Percentiles rank a stretch among this genome's conserved stretches.
phyloP scores from a whole-genome alignment of 192 early-diverging fungal genomes.

The Phlyctochytrium bullatum region DNA sequence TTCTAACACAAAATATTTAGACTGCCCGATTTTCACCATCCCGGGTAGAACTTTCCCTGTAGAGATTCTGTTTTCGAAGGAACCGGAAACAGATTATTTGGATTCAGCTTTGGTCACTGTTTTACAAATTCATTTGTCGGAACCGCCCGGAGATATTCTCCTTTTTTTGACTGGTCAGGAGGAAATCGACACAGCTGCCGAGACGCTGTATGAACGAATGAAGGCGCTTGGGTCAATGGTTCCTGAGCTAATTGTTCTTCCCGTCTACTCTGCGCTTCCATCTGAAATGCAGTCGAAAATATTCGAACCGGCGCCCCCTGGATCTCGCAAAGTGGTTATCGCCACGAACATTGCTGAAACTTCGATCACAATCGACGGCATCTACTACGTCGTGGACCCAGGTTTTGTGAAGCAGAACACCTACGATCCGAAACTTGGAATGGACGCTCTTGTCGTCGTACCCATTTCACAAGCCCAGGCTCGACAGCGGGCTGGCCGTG shows the following conservation, averaged over 20 bases:
- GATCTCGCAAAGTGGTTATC: constrained; percentile 89
- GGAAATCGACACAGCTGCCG: constrained; percentile 85
- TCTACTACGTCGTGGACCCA: constrained; percentile 96
- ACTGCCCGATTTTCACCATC: constrained; percentile 95
- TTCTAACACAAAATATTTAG: no score
- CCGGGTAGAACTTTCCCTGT: constrained; percentile 94
- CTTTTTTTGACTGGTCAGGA: constrained; percentile 98
- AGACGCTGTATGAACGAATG: constrained; percentile 74
- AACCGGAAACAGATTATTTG: constrained; percentile 92
- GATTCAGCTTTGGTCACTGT: constrained; percentile 90
- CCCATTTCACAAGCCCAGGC: constrained; percentile 94
- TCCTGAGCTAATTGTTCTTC: constrained; percentile 87
- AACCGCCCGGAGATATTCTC: constrained; percentile 90
- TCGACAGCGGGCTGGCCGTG: constrained; percentile 90
- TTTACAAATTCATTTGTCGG: constrained; percentile 95
- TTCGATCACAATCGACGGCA: constrained; percentile 91
- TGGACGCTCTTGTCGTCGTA: constrained; percentile 96
- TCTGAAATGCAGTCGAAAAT: constrained; percentile 96
- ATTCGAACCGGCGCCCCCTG: constrained; percentile 95
- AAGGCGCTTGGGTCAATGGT: constrained; percentile 67
- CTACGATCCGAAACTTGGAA: constrained; percentile 92
- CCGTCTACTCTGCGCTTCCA: constrained; percentile 95
- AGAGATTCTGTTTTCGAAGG: constrained; percentile 90
- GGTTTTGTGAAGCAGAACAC: constrained; percentile 96
- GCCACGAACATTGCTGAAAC: constrained; percentile 99